Evolutionary conservation across 805 yeast species (phyloP).

Genomic region (Kurtzmaniella cleridarum): DNA sequence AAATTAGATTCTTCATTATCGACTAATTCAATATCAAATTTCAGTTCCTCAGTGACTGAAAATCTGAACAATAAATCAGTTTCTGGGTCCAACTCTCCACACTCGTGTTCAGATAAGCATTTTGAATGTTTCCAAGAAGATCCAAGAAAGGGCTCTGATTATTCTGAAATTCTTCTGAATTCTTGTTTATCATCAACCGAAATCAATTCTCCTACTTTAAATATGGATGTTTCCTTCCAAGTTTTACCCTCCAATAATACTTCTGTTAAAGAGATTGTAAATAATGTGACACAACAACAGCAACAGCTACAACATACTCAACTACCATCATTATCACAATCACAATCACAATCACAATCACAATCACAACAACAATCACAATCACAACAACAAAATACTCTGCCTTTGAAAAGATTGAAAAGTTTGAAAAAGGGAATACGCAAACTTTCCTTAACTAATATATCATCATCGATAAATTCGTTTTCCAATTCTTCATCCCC

Average conservation of each 20-base stretch:
- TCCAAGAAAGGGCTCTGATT: constrained; percentile 6
- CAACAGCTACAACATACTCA: constrained; percentile 2
- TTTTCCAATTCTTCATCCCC: constrained; percentile 9
- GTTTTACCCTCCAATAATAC: constrained; percentile 9
- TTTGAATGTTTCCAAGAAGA: constrained; percentile 1
- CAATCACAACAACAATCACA: constrained; percentile 4
- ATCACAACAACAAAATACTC: constrained; percentile 10
- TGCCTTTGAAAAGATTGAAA: constrained; percentile 32
- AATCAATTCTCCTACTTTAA: constrained; percentile 13
- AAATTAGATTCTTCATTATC: neutral
- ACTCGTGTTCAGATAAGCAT: neutral
- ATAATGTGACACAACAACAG: constrained; percentile 1
- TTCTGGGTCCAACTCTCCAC: constrained; percentile 2
- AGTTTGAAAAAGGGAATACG: constrained; percentile 35
- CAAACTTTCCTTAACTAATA: constrained; percentile 24
- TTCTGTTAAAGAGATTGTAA: constrained; percentile 1
- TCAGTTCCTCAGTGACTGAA: no score
- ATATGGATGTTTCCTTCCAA: constrained; percentile 7
- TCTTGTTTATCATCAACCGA: constrained; percentile 9
- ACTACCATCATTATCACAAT: neutral
- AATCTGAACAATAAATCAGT: neutral
- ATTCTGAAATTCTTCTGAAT: constrained; percentile 5
- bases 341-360: neutral
- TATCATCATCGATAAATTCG: constrained; percentile 7
- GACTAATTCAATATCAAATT: no score